These are phyloP conservation scores for Tetrahymena elliotti DNA, from an alignment of 73 alveolate species.

Conservation along the genomic window DNA sequence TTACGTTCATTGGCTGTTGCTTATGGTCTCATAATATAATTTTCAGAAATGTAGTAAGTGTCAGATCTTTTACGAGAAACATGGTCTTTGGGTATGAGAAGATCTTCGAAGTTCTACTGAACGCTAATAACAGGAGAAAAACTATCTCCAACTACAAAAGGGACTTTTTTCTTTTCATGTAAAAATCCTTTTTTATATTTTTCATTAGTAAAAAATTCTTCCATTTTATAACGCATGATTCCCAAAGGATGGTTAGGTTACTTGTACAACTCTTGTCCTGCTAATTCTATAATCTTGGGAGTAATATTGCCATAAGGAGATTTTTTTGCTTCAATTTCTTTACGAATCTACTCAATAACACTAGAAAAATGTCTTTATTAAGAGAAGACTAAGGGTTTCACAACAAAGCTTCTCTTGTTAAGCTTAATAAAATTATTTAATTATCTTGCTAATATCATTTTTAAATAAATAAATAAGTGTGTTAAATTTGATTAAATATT, in stretches of 20 bases:
- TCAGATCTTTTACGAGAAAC: slow-evolving; percentile 64
- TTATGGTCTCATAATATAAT: slow-evolving; percentile 67
- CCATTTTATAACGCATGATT: slow-evolving; percentile 15
- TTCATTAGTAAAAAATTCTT: slow-evolving; percentile 18
- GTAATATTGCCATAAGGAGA: slow-evolving; percentile 26
- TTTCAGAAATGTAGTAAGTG: slow-evolving; percentile 62
- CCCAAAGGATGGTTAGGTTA: slow-evolving; percentile 32
- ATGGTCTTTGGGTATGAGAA: slow-evolving; percentile 71
- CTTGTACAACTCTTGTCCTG: slow-evolving; percentile 22
- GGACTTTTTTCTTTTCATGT: slow-evolving; percentile 1
- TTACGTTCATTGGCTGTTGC: slow-evolving; percentile 78
- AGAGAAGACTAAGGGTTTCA: not conserved
- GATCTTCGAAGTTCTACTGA: slow-evolving; percentile 69
- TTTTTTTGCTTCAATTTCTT: not conserved
- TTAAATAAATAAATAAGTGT: not conserved
- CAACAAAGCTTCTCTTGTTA: not conserved
- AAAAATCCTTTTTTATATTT: not conserved
- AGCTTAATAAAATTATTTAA: not conserved
- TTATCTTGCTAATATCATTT: not conserved
- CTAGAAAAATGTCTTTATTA: not conserved
- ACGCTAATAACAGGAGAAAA: slow-evolving; percentile 58
- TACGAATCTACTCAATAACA: not conserved
- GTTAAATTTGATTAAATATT: not conserved
- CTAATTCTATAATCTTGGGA: slow-evolving; percentile 14
- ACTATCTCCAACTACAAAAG: slow-evolving; percentile 18